phyloP scores from a whole-genome alignment of 352 stramenopile genomes.

The Globisporangium radiosum region DNA sequence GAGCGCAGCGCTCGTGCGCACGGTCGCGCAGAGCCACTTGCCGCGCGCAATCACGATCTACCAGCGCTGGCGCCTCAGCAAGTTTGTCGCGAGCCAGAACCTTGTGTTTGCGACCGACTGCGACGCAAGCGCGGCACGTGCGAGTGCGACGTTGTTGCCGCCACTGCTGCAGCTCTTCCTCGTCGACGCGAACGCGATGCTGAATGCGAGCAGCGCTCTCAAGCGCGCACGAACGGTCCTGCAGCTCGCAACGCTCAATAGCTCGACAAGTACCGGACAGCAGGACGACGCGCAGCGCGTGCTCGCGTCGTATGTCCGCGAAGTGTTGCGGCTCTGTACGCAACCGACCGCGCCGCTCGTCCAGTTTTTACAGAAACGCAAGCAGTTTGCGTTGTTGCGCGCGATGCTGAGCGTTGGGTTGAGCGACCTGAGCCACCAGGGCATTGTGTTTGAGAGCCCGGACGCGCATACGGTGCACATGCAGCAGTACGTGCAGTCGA shows the following conservation, averaged over 20 bases:
- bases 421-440: slow-evolving; percentile 40
- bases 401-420: slow-evolving; percentile 63
- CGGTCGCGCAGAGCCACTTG: slow-evolving; percentile 38
- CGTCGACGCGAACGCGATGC: slow-evolving; percentile 40
- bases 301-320: slow-evolving; percentile 43
- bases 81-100: slow-evolving; percentile 53
- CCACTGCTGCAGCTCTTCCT: slow-evolving; percentile 64
- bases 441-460: slow-evolving; percentile 19
- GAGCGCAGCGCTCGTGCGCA: slow-evolving; percentile 26
- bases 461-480: slow-evolving; percentile 21
- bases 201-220: slow-evolving; percentile 40
- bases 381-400: slow-evolving; percentile 57
- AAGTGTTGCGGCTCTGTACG: slow-evolving; percentile 47
- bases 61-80: slow-evolving; percentile 63
- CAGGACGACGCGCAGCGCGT: slow-evolving; percentile 52
- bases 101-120: slow-evolving; percentile 43
- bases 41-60: slow-evolving; percentile 62
- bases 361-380: slow-evolving; percentile 55
- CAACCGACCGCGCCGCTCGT: slow-evolving; percentile 51
- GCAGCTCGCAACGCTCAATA: slow-evolving; percentile 14
- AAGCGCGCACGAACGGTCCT: slow-evolving; percentile 48
- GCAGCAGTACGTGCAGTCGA: slow-evolving; percentile 48
- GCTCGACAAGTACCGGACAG: not conserved
- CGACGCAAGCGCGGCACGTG: slow-evolving; percentile 27
- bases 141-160: slow-evolving; percentile 45